These are phyloP conservation scores for Paracoccidioides brasiliensis DNA, from an alignment of 2,329 filamentous ascomycete genomes.

Conservation along the genomic window DNA sequence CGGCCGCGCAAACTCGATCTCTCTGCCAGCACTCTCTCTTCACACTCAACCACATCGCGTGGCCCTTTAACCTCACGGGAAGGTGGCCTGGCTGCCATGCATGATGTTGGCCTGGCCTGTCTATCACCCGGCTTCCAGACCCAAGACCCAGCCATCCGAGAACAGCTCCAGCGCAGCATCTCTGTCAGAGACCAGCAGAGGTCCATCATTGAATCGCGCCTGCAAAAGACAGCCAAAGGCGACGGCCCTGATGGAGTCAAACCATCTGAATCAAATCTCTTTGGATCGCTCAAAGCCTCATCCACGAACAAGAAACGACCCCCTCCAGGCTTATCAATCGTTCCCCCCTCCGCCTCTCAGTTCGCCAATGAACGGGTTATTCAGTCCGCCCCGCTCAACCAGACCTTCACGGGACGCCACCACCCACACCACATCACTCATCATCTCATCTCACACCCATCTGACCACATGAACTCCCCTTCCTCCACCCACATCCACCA, in stretches of 20 bases:
- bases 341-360: slow-evolving; percentile 81
- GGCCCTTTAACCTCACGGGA: slow-evolving; percentile 63
- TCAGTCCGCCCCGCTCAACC: slow-evolving; percentile 86
- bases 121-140: slow-evolving; percentile 92
- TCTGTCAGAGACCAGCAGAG: slow-evolving; percentile 88
- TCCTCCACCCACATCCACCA: slow-evolving; percentile 70
- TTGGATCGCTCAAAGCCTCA: slow-evolving; percentile 29
- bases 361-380: slow-evolving; percentile 93
- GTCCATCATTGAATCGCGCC: slow-evolving; percentile 81
- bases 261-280: slow-evolving; percentile 37
- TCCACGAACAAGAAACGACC: slow-evolving; percentile 37
- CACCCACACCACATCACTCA: slow-evolving; percentile 63
- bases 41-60: slow-evolving; percentile 49
- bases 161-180: slow-evolving; percentile 87
- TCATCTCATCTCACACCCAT: slow-evolving; percentile 68
- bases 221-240: slow-evolving; percentile 77
- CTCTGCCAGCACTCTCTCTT: slow-evolving; percentile 31
- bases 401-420: slow-evolving; percentile 87
- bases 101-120: slow-evolving; percentile 87
- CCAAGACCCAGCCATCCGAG: slow-evolving; percentile 90
- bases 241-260: slow-evolving; percentile 50
- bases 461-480: slow-evolving; percentile 21
- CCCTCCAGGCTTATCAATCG: slow-evolving; percentile 82
- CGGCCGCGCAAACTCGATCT: slow-evolving; percentile 35
- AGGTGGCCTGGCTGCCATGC: slow-evolving; percentile 56